Evolutionary conservation across 2,329 filamentous ascomycete species (phyloP), one percentile per base, ranked within the genome.

Genomic region (Zalaria sp.): DNA sequence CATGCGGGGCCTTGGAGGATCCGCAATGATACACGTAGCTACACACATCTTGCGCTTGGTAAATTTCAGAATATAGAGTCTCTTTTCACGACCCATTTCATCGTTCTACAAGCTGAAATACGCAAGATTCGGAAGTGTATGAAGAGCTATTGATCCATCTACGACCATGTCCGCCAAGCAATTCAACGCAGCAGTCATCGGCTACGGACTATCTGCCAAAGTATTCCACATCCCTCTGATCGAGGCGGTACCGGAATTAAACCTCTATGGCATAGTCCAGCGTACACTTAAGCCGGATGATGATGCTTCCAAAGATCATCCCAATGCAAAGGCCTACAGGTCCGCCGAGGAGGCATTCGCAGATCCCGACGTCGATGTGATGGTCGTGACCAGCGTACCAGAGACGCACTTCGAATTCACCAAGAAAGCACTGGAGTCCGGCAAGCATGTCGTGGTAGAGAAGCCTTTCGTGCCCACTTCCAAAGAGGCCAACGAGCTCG

Each of bases 141-240:
- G 18, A 18, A 18, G 18, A 18, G 18, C 18, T 18, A 18, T 18
- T 18, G 18, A 27, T n/a, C 11, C 8, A 10, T 2, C 9, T 29
- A 10, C 10, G 9, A 39, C n/a, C 26, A 46, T 46, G 44, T 11
- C 39, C 11, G 35, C 43, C 18, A 51, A 52, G 45, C 49, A 57
- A 18, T 72, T 66, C 56, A 77, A 77, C 46, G 68, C 76, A 42
- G 73, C 71, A 37, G 59, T 78, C 34, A 67, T 78, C 44, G 74
- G 75, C 53, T 78, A 77, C 56, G 74, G 74, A 51, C 58, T 77
- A 54, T 73, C 70, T 43, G 83, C 84, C 61, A 88, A 87, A 57
- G 70, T 82, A 63, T 91, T 89, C 64, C 83, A 91, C 61, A 86
- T 89, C 55, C 84, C 83, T 47, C 83, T 87, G 62, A 72, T 91